Base-by-base conservation (phyloP, 495 filamentous ascomycete genomes). In the Hypomontagnella monticulosa region DNA sequence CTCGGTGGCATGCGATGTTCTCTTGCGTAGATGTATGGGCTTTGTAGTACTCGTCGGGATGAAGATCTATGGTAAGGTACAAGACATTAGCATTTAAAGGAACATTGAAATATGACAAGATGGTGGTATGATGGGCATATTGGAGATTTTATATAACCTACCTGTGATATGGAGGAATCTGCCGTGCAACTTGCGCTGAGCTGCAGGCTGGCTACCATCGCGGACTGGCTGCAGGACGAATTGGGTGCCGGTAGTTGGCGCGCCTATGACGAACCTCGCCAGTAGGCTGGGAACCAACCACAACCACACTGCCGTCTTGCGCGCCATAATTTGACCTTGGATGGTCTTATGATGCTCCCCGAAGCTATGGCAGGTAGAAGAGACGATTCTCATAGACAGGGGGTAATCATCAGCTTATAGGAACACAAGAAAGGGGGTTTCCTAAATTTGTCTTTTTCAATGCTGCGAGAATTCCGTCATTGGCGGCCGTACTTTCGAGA, bases 121-220 rank as follows among this genome's bases (percentile, higher is more conserved):
- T 47, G 40, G 33, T 42, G 66, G 59, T 42, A 27, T 61, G 80
- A 44, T 54, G 57, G 57, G 48, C 27, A 38, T 43, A 41, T 44
- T 36, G 8, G 1, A 7, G 37, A 51, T 53, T 23, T 19, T 14
- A 10, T 61, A 33, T 46, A 41, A n/a, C n/a, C n/a, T 81, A 96
- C 95, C 94, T 75, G 95, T 97, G 50, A 99, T 92, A 76, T 99
- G 95, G 63, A 99, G 80, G 78, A 99, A 99, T 69, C 88, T 85
- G 67, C 95, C 95, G 61, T 88, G 84, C 73, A 93, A 77, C 66
- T 80, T 81, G 65, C 79, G 78, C 67, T 73, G 78, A 32, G 74
- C 64, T 34, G 66, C 46, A 40, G 55, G 20, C 14, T 67, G 63
- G 52, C 46, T 69, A 47, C 60, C 63, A 37, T 66, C 51, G 51